A percentile compares a stretch with the other conserved stretches of the same genome.
Conservation (phyloP, 179 eudicot species). For the Heliamphora pulchella region DNA sequence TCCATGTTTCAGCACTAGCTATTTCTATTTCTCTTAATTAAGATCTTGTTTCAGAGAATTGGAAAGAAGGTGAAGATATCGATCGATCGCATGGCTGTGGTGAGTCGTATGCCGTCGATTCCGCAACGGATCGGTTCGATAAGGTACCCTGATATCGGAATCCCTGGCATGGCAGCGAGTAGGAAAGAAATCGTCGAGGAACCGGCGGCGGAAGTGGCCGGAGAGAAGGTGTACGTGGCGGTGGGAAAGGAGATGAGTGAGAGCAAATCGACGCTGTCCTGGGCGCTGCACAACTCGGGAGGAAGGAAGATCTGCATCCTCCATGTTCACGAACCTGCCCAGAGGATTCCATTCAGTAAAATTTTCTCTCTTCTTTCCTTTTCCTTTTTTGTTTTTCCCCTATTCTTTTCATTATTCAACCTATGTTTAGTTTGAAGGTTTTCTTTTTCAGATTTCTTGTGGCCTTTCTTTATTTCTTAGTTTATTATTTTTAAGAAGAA, state of each 20-base stretch:
- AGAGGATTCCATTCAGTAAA: constrained; percentile 62
- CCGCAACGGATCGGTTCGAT: constrained; percentile 5
- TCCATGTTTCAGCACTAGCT: too few relatives aligned
- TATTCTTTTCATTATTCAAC: background rate
- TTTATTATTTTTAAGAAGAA: too few relatives aligned
- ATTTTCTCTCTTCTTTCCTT: background rate
- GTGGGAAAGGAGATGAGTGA: constrained; percentile 47
- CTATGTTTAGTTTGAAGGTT: background rate
- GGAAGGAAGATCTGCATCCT: constrained; percentile 53
- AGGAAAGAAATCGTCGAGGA: constrained; percentile 27
- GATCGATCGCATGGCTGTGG: constrained; percentile 15
- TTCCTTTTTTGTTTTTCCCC: background rate
- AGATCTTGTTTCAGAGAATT: too few relatives aligned
- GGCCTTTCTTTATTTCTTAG: too few relatives aligned
- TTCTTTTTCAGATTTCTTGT: background rate
- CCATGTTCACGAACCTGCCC: constrained; percentile 73
- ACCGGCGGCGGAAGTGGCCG: constrained; percentile 18
- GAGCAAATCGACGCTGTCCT: constrained; percentile 36
- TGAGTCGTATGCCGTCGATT: constrained; percentile 19
- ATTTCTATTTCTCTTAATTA: too few relatives aligned
- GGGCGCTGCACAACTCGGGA: constrained; percentile 53
- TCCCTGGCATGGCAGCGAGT: constrained; percentile 16
- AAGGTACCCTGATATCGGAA: constrained; percentile 21
- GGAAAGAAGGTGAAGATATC: too few relatives aligned
- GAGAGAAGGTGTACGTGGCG: constrained; percentile 52